Base-by-base conservation (phyloP, 2,329 filamentous ascomycete genomes). In the Pyrenochaeta sp. region DNA sequence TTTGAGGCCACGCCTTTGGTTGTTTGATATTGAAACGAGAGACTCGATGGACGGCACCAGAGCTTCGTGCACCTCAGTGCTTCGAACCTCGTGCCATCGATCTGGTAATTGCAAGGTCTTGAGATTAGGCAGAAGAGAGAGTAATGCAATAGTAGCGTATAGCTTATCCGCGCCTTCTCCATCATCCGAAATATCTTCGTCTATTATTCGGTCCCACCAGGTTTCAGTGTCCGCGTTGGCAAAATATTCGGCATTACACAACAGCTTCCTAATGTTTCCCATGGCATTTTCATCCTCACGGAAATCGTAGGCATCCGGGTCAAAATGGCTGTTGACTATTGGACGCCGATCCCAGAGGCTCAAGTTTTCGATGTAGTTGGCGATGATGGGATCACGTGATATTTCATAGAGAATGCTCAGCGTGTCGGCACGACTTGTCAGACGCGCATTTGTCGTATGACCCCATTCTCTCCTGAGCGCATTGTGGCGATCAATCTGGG, bases 401-500 rank as follows among this genome's bases (percentile, higher is more conserved):
- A 75, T 69, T 21, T 66, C 63, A 36, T 67, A 54, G 4, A 74
- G 29, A 2, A 73, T 51, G 9, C 54, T 47, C 7, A 75, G 47
- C 7, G 63, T 64, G 35, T 72, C 63, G 4, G 54, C 58, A 12
- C 54, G 58, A 5, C 59, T 56, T 17, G 51, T 47, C 1, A 47
- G 45, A 11, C 36, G 45, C 15, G 54, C 53, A n/a, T 68, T 64
- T 33, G 51, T 58, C 11, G 67, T 61, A 12, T 64, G 43, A 10
- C 45, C 51, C 71, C 72, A 73, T 46, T 47, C 54, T 31, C 56
- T 61, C 31, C 58, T 68, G 10, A 72, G 47, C 3, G 53, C 36
- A 37, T 73, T 73, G 54, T 75, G 72, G 1, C 57, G 61, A 5
- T 56, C 37, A 10, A 74, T 67, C 20, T 72, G 68, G 5, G 63